These are phyloP conservation scores for Moricandia arvensis DNA, from an alignment of 345 rosid genomes.

Conservation along the genomic window DNA sequence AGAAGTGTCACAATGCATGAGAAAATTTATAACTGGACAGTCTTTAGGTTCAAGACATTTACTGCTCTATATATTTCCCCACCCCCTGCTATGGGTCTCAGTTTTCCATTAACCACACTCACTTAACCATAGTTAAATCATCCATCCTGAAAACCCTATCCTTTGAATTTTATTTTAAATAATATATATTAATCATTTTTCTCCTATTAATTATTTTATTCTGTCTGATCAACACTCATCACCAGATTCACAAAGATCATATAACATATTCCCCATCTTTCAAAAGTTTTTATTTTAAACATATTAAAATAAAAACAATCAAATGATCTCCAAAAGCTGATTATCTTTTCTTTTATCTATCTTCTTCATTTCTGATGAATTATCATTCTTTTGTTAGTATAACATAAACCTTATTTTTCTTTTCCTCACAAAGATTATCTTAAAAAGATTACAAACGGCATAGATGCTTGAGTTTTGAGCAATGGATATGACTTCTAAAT, in stretches of 20 bases:
- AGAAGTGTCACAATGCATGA: conserved; percentile 31
- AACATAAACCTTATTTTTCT: no score
- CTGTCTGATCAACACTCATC: conserved; percentile 23
- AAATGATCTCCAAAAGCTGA: conserved; percentile 1
- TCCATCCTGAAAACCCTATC: background rate
- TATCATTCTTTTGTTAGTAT: no score
- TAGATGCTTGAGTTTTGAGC: no score
- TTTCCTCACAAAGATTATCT: no score
- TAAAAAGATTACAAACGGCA: no score
- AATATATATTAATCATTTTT: background rate
- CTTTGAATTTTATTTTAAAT: background rate
- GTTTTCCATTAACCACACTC: conserved; percentile 7
- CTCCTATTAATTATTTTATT: conserved; percentile 21
- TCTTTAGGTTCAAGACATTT: conserved; percentile 25
- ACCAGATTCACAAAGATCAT: conserved; percentile 18
- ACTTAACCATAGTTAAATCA: conserved; percentile 28
- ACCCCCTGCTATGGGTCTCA: conserved; percentile 1
- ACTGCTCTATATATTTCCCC: conserved; percentile 15
- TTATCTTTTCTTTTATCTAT: conserved; percentile 2
- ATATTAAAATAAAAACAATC: background rate
- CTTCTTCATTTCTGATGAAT: background rate
- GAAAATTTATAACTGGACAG: conserved; percentile 15
- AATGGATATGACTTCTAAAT: no score
- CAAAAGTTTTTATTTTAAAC: background rate
- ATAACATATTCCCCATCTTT: conserved; percentile 22